Percentiles rank a stretch among this genome's conserved stretches.
Conservation (phyloP, 2,329 filamentous ascomycete species). For the Sporothrix schenckii region DNA sequence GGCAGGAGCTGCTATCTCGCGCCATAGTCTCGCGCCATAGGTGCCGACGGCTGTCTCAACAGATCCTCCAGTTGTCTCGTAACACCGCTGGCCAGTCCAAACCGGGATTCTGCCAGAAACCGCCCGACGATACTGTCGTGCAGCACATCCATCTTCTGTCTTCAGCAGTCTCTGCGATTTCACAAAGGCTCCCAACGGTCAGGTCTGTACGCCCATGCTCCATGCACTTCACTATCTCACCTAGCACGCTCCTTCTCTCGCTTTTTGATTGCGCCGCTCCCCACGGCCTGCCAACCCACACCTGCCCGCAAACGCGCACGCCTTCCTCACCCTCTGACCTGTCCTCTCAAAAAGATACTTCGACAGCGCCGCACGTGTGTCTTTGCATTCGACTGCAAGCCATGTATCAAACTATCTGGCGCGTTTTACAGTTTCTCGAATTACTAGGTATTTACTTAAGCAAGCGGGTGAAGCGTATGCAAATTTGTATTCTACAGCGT, state of each 20-base stretch:
- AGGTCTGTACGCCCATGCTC: conserved; percentile 13
- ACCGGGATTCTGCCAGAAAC: neutral
- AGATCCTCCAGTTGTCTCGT: neutral
- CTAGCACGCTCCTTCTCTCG: neutral
- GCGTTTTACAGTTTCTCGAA: neutral
- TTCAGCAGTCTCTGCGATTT: conserved; percentile 15
- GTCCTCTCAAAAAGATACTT: conserved; percentile 15
- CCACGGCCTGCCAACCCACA: neutral
- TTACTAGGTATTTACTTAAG: neutral
- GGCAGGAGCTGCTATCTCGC: neutral
- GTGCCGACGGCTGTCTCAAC: neutral
- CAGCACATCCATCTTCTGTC: conserved; percentile 5
- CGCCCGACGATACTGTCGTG: conserved; percentile 3
- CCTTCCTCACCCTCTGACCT: neutral
- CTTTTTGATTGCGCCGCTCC: neutral
- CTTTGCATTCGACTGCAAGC: neutral
- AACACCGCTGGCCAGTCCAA: neutral
- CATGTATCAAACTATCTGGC: conserved; percentile 4
- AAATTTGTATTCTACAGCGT: neutral
- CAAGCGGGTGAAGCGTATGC: neutral
- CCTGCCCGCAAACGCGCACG: neutral
- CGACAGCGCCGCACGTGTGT: neutral
- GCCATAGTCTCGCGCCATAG: conserved; percentile 9
- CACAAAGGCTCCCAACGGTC: conserved; percentile 12
- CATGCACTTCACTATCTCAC: neutral